Conservation (phyloP, 805 yeast genomes). For the Priceomyces melissophilus region DNA sequence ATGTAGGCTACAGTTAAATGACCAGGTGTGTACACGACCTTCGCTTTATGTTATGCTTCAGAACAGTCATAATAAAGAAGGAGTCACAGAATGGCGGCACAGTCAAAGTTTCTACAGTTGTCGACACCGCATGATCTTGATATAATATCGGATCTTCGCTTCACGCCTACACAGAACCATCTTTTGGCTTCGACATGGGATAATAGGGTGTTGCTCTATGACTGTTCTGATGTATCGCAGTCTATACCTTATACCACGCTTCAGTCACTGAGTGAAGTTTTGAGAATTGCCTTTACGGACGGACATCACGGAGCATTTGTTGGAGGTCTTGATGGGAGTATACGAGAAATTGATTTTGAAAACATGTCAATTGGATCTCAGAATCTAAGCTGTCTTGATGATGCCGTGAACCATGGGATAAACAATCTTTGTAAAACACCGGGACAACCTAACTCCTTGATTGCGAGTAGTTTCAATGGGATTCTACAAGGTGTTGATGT, state of each 20-base stretch:
- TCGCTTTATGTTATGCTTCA: too few relatives aligned
- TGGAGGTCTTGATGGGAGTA: constrained; percentile 55
- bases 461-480: constrained; percentile 66
- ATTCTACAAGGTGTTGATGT: constrained; percentile 47
- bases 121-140: constrained; percentile 30
- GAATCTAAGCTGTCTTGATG: constrained; percentile 6
- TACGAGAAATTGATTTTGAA: constrained; percentile 50
- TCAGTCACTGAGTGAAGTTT: constrained; percentile 17
- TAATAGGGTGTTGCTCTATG: constrained; percentile 43
- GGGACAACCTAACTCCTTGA: constrained; percentile 26
- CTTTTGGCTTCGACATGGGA: constrained; percentile 61
- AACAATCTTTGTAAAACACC: constrained; percentile 31
- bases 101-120: constrained; percentile 12
- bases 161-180: constrained; percentile 32
- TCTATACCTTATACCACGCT: constrained; percentile 9
- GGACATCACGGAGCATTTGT: constrained; percentile 34
- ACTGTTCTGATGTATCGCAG: constrained; percentile 19
- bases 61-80: too few relatives aligned
- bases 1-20: too few relatives aligned
- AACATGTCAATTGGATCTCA: constrained; percentile 19
- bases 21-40: too few relatives aligned
- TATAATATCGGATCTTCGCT: constrained; percentile 40
- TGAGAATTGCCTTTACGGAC: constrained; percentile 25
- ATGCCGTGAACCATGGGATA: constrained; percentile 22
- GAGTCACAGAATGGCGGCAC: constrained; percentile 2